These are phyloP conservation scores for Stenogyne calaminthoides DNA, from an alignment of 305 asterid species.

Conservation along the genomic window DNA sequence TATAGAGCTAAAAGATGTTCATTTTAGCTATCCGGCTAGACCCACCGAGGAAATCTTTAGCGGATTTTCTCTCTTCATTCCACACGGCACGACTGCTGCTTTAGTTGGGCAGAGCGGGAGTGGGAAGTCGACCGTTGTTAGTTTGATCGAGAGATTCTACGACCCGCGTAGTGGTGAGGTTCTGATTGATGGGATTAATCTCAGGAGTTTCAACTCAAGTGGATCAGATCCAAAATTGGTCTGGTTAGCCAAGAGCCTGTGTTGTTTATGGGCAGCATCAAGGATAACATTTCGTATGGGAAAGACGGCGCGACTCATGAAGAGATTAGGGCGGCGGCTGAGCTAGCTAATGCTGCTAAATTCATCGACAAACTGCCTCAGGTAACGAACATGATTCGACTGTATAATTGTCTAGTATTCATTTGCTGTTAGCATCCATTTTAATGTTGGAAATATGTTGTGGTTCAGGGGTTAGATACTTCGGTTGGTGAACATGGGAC, in stretches of 20 bases:
- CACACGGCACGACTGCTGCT: slow-evolving; percentile 77
- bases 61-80: slow-evolving; percentile 64
- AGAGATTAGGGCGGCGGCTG: slow-evolving; percentile 68
- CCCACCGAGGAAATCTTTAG: slow-evolving; percentile 67
- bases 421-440: background rate
- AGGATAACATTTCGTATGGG: slow-evolving; percentile 80
- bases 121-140: slow-evolving; percentile 85
- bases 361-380: slow-evolving; percentile 78
- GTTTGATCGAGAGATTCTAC: slow-evolving; percentile 83
- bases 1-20: slow-evolving; percentile 60
- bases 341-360: slow-evolving; percentile 84
- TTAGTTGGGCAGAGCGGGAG: slow-evolving; percentile 96
- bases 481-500: slow-evolving; percentile 95
- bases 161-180: slow-evolving; percentile 80
- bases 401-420: background rate
- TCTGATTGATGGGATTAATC: slow-evolving; percentile 67
- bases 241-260: slow-evolving; percentile 92
- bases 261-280: slow-evolving; percentile 66
- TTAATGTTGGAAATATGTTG: slow-evolving; percentile 13
- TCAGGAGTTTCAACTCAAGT: slow-evolving; percentile 74
- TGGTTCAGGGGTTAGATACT: slow-evolving; percentile 71
- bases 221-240: slow-evolving; percentile 84
- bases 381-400: slow-evolving; percentile 37
- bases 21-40: slow-evolving; percentile 78
- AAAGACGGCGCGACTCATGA: slow-evolving; percentile 65